Base-by-base conservation (phyloP, 495 filamentous ascomycete species). In the Neurospora intermedia region DNA sequence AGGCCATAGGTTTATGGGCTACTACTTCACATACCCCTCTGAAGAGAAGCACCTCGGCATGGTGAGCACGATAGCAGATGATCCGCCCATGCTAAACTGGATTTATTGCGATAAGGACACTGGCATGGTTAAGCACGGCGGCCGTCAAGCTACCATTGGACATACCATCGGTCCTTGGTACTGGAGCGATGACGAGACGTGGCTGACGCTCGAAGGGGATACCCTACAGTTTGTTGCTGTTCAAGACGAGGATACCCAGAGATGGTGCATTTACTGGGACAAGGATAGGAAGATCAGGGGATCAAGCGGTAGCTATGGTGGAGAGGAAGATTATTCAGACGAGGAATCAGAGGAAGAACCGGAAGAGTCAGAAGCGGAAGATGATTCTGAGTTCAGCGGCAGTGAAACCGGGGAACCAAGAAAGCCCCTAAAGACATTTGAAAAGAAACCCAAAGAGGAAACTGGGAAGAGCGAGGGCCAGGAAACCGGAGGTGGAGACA, bases 81-180 rank as follows among this genome's bases (percentile, higher is more conserved):
- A 88, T 73, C 87, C 88, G 6, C 89, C 89, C 20, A 84, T 87
- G 83, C 84, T 91, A 39, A 88, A 90, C 81, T 91, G 89, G 89
- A 86, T 91, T 13, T 91, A 87, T 72, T 84, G 88, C 73, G 87
- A 89, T 81, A 83, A 85, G 73, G 86, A 87, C 74, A 88, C 82
- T 40, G 81, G 84, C 71, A 78, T 87, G 75, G 79, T 90, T 48
- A 85, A 85, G 73, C 87, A 89, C 74, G 88, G 87, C 0, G 80
- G 83, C 4, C 82, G 84, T 41, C 81, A 82, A 71, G 85, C 83
- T 62, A 85, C 81, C 71, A 31, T 82, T 76, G 83, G 83, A 0
- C 84, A 89, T 74, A 76, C 84, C 9, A 80, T 87, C 46, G 88
- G 88, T 11, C 87, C 88, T 1, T 90, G 87, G 87, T 82, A 85